These are phyloP conservation scores for Gossypium herbaceum DNA, from an alignment of 345 rosid species.

Conservation along the genomic window DNA sequence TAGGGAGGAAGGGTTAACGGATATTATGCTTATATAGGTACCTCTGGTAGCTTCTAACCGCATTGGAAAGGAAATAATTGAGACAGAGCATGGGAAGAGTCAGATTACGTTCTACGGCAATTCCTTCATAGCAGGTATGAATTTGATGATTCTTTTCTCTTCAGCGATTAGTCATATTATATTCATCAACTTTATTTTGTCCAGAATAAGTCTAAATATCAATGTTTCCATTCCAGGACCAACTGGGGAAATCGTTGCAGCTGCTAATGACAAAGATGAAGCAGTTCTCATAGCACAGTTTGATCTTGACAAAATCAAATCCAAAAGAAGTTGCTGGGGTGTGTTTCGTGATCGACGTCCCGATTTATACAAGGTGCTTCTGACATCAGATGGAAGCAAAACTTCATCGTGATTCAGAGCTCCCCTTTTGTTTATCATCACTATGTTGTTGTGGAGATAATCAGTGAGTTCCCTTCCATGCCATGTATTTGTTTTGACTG, in stretches of 20 bases:
- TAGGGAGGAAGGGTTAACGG: background rate
- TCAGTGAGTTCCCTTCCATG: constrained; percentile 2
- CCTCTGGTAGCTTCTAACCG: constrained; percentile 87
- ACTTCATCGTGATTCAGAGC: constrained; percentile 21
- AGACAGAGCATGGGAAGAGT: constrained; percentile 81
- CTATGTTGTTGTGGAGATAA: constrained; percentile 19
- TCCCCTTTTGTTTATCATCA: background rate
- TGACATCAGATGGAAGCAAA: constrained; percentile 76
- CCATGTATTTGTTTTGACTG: background rate
- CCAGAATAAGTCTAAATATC: background rate
- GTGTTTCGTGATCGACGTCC: constrained; percentile 90
- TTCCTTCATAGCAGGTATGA: constrained; percentile 77
- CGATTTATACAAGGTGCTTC: constrained; percentile 76
- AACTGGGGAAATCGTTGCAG: constrained; percentile 67
- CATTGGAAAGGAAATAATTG: constrained; percentile 67
- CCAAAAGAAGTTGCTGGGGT: constrained; percentile 84
- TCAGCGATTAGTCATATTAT: background rate
- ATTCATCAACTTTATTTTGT: background rate
- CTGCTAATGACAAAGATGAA: constrained; percentile 71
- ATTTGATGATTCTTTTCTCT: background rate
- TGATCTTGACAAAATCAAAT: constrained; percentile 69
- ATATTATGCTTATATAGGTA: constrained; percentile 38
- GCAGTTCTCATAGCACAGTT: constrained; percentile 74
- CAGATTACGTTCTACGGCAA: constrained; percentile 78
- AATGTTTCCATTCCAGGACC: constrained; percentile 46